phyloP scores from a whole-genome alignment of 106 monocot genomes.

The Allium sativum region DNA sequence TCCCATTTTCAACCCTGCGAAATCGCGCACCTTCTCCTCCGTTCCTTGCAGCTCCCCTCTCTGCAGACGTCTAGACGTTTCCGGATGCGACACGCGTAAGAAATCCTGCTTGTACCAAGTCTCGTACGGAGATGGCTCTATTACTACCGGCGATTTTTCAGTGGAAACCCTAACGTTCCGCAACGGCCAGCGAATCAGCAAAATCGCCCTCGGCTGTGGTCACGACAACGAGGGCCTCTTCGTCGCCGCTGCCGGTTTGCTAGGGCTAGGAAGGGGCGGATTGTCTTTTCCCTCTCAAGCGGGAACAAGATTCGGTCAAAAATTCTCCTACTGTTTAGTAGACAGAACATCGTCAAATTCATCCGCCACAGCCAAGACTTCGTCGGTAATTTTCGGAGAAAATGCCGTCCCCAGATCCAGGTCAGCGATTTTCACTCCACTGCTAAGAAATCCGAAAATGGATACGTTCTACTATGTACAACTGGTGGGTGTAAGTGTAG shows the following conservation, averaged over 20 bases:
- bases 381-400: slow-evolving; percentile 55
- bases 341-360: slow-evolving; percentile 35
- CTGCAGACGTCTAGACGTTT: slow-evolving; percentile 37
- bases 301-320: slow-evolving; percentile 26
- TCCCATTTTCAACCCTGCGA: slow-evolving; percentile 50
- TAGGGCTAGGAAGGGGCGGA: slow-evolving; percentile 61
- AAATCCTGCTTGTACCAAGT: slow-evolving; percentile 50
- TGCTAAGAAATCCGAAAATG: slow-evolving; percentile 52
- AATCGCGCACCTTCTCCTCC: slow-evolving; percentile 34
- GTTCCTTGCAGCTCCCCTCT: slow-evolving; percentile 32
- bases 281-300: slow-evolving; percentile 69
- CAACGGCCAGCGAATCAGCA: slow-evolving; percentile 18
- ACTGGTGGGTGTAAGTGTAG: slow-evolving; percentile 58
- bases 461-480: slow-evolving; percentile 80
- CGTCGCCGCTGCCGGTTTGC: slow-evolving; percentile 59
- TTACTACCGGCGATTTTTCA: slow-evolving; percentile 51
- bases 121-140: slow-evolving; percentile 66
- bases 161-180: slow-evolving; percentile 58
- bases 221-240: slow-evolving; percentile 76
- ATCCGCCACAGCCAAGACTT: slow-evolving; percentile 11
- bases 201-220: slow-evolving; percentile 61
- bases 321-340: slow-evolving; percentile 75
- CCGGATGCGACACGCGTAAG: slow-evolving; percentile 32
- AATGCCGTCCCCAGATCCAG: slow-evolving; percentile 16
- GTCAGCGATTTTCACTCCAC: slow-evolving; percentile 39